Conservation (phyloP, 2,329 filamentous ascomycete species). For the Moelleriella libera region DNA sequence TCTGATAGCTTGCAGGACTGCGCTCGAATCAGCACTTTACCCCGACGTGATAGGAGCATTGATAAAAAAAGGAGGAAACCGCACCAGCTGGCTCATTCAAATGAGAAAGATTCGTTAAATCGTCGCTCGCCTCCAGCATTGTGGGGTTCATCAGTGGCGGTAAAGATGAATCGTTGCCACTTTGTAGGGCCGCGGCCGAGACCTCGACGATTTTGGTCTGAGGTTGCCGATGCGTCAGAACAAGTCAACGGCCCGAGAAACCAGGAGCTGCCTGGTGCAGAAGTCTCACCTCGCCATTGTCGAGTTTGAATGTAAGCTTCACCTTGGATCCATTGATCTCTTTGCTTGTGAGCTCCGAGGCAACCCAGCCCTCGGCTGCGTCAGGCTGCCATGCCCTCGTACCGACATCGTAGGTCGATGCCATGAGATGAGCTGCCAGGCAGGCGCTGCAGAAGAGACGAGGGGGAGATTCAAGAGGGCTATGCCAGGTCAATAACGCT, state of each 20-base stretch:
- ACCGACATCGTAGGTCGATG: slow-evolving; percentile 89
- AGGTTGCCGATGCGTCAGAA: slow-evolving; percentile 1
- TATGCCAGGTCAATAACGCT: neutral
- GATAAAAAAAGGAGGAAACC: no score
- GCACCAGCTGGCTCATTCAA: slow-evolving; percentile 94
- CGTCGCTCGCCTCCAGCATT: slow-evolving; percentile 96
- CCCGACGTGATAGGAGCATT: no score
- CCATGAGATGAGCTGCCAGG: slow-evolving; percentile 42
- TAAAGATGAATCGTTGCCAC: slow-evolving; percentile 61
- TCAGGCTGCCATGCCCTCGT: slow-evolving; percentile 98
- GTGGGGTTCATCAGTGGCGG: slow-evolving; percentile 96
- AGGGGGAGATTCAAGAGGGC: slow-evolving; percentile 1
- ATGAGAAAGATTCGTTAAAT: slow-evolving; percentile 93
- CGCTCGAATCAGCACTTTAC: neutral
- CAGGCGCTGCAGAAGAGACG: slow-evolving; percentile 2
- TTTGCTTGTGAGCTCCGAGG: slow-evolving; percentile 86
- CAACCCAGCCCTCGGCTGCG: slow-evolving; percentile 88
- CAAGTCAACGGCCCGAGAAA: neutral
- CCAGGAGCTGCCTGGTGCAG: no score
- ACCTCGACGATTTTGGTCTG: slow-evolving; percentile 72
- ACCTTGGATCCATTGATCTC: slow-evolving; percentile 73
- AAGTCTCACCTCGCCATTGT: slow-evolving; percentile 70
- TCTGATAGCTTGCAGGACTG: slow-evolving; percentile 93
- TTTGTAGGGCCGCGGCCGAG: slow-evolving; percentile 60
- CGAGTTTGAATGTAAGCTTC: slow-evolving; percentile 73